Conservation (phyloP, 2,329 filamentous ascomycete species). For the Cercospora brassicicola region DNA sequence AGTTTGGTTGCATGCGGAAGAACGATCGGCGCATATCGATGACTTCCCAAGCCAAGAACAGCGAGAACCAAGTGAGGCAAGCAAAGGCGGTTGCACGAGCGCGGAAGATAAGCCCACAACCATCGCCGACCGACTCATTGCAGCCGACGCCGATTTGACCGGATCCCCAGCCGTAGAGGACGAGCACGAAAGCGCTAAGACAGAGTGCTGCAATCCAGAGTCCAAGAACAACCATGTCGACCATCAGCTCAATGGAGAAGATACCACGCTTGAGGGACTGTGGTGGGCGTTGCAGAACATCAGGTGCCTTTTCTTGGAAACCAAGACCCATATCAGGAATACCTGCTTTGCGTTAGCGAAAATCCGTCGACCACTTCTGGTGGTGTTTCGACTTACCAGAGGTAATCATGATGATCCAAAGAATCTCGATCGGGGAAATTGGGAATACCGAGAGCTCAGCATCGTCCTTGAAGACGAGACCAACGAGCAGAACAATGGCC, state of each 20-base stretch:
- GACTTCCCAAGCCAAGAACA: slow-evolving; percentile 79
- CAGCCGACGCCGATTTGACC: slow-evolving; percentile 56
- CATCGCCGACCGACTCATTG: slow-evolving; percentile 57
- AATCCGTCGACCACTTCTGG: not conserved
- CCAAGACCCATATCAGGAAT: slow-evolving; percentile 87
- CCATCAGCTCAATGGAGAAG: slow-evolving; percentile 73
- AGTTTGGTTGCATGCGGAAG: slow-evolving; percentile 69
- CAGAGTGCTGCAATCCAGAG: slow-evolving; percentile 69
- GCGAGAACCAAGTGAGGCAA: slow-evolving; percentile 72
- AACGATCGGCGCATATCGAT: slow-evolving; percentile 70
- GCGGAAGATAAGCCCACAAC: slow-evolving; percentile 66
- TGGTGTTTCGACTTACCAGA: slow-evolving; percentile 54
- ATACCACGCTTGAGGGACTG: slow-evolving; percentile 68
- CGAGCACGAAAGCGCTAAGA: slow-evolving; percentile 62
- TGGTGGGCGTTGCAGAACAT: slow-evolving; percentile 78
- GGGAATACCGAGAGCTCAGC: slow-evolving; percentile 77
- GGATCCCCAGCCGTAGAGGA: slow-evolving; percentile 62
- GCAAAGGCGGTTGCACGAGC: slow-evolving; percentile 73
- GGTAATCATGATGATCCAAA: slow-evolving; percentile 92
- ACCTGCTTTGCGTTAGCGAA: slow-evolving; percentile 1
- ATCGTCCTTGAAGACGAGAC: slow-evolving; percentile 75
- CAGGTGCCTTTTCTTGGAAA: slow-evolving; percentile 70
- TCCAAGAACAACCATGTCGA: slow-evolving; percentile 79
- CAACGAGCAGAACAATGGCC: slow-evolving; percentile 76
- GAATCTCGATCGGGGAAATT: slow-evolving; percentile 78